Base-by-base conservation (phyloP, 345 rosid genomes). In the Gossypium herbaceum region DNA sequence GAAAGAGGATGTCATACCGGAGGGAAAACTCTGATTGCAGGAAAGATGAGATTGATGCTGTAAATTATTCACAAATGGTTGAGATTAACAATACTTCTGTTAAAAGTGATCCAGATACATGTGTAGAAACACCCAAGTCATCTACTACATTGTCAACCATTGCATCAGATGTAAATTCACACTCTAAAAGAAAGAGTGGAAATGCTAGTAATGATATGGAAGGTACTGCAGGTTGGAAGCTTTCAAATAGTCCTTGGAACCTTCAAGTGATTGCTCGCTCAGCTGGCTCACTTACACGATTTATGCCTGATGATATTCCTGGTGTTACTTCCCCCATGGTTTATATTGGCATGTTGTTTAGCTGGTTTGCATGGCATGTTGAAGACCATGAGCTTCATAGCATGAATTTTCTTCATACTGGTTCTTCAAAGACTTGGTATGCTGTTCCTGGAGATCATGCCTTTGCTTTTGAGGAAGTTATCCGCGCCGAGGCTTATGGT, bases 321-420 rank as follows among this genome's bases (percentile, higher is more conserved):
- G 99, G 99, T 75, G 99, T 96, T 61, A 91, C 99, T 72, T 92
- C 97, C 72, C 98, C 99, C 52, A 93, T 96, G 98, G 81, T 96
- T 72, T 96, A 93, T 81, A 88, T 96, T 51, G 99, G 98, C 56
- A 96, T 96, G 99, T 54, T 96, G 83, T 96, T 92, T 80, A 96
- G 98, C 88, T 96, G 99, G 99, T 96, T 96, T 88, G 99, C 99
- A 67, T 96, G 99, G 98, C 99, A 93, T 76, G 97, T 96, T 78
- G 99, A 96, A 82, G 99, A 96, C 86, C 99, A 96, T 63, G 99
- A 96, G 77, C 97, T 96, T 82, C 98, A 93, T 80, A 93, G 98
- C 85, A 84, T 96, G 95, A 96, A 96, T 80, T 96, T 90, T 83
- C 98, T 96, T 79, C 99, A 96, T 81, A 88, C 88, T 78, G 98